Base-by-base conservation (phyloP, 1,139 yeast species). In the Yarrowia galli region DNA sequence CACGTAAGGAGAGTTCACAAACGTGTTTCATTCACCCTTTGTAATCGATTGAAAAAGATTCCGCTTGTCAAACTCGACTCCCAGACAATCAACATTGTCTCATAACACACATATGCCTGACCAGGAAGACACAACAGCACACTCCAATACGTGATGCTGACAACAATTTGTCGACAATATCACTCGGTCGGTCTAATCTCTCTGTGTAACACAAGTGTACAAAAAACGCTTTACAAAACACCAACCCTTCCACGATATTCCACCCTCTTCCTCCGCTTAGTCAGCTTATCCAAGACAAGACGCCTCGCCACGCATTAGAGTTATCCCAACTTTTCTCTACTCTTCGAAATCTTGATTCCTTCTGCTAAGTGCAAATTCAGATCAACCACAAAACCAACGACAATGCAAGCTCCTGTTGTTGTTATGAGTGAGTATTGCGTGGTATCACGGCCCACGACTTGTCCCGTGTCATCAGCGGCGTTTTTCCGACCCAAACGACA, bases 341-440 rank as follows among this genome's bases (percentile, higher is more conserved):
- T 42, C 51, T 58, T 58, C 64, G 64, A 58, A 58, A 58, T 43
- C 51, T 58, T 43, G 64, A 42, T 42, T 42, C 43, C 49, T 40
- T 40, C 48, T n/a, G 16, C 22, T 10, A 40, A 25, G 25, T 28
- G 38, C 46, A 25, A 23, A 16, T 56, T 23, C 48, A 58, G 64
- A 58, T 56, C 63, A 56, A 56, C 38, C 23, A 25, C 25, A 42
- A 18, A 42, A 25, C 46, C 12, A n/a, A 46, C 43, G 48, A 70
- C 49, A 63, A 86, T 87, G 89, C 92, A 88, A 79, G 91, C 92
- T 49, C 91, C 92, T 66, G 92, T 88, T 67, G 89, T 88, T 70
- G 86, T 87, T 73, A 83, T 88, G 85, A 87, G 82, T 80, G 73
- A 63, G 83, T 78, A 38, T 23, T 20, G 56, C 42, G 10, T 3